These are phyloP conservation scores for Xylaria sp. DNA, from an alignment of 2,329 filamentous ascomycete species.

Conservation along the genomic window DNA sequence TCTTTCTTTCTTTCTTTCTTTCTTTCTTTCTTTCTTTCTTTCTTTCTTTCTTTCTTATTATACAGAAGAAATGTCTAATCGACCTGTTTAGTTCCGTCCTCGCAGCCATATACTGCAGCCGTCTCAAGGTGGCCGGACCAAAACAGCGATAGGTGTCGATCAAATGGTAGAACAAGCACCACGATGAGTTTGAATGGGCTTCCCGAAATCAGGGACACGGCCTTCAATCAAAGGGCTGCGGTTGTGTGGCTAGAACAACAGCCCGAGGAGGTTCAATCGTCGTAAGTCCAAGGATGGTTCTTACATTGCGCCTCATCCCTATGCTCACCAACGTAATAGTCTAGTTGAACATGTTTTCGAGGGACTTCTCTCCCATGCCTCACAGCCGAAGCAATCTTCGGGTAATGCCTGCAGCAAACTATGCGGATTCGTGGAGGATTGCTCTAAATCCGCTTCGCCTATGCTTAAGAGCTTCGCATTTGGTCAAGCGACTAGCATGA, in stretches of 20 bases:
- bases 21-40: not conserved
- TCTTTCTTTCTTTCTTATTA: not conserved
- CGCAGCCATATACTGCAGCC: not conserved
- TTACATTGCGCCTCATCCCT: not conserved
- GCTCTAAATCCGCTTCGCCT: constrained; percentile 60
- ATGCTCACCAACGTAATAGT: constrained; percentile 41
- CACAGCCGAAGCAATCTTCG: constrained; percentile 64
- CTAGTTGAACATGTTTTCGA: constrained; percentile 57
- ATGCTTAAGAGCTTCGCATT: constrained; percentile 62
- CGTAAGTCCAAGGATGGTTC: constrained; percentile 40
- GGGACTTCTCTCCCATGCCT: constrained; percentile 59
- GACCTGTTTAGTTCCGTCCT: not conserved
- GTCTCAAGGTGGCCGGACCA: not conserved
- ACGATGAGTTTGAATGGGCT: constrained; percentile 38
- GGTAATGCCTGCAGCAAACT: constrained; percentile 69
- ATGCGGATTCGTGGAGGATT: constrained; percentile 70
- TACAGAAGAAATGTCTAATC: not conserved
- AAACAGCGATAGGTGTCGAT: not conserved
- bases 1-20: not conserved
- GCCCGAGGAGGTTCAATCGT: constrained; percentile 39
- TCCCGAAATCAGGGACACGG: constrained; percentile 41
- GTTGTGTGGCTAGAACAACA: constrained; percentile 48
- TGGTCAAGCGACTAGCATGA: constrained; percentile 57
- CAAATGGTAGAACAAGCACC: not conserved
- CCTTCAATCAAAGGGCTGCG: constrained; percentile 49